Base-by-base conservation (phyloP, 371 early-diverging fungal genomes). In the Saksenaea vasiformis region DNA sequence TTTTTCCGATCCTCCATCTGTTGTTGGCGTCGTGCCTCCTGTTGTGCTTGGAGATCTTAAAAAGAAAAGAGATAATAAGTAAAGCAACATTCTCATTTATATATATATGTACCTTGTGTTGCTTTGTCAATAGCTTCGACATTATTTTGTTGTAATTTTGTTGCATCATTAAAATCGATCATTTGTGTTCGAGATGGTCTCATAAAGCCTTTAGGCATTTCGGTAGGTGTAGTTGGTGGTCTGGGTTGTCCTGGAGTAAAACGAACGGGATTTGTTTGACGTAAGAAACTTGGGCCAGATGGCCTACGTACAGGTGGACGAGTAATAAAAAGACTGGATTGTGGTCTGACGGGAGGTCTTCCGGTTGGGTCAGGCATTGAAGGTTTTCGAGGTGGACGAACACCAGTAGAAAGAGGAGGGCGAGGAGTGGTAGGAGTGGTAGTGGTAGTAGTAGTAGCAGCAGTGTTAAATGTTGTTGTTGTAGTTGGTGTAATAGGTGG, bases 181-280 rank as follows among this genome's bases (percentile, higher is more conserved):
- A 67, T 67, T 58, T 67, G 67, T 19, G 58, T 59, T 2, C 67
- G 67, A n/a, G 61, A 62, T 34, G 51, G 67, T 37, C 56, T 60
- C 31, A 58, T 56, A 34, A 67, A 61, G 15, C 67, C 67, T 58
- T 58, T 61, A 9, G 67, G 67, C 3, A 43, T 54, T 4, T 51
- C 53, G 9, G 35, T 51, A 15, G 39, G 39, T 5, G 51, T 27
- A 13, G 58, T 37, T 38, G 39, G 39, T 19, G 58, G 39, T 38
- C 17, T 37, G 22, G 58, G 17, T 47, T 39, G 60, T 15, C 26
- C 28, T 17, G 60, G 47, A 15, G 27, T 44, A 53, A 61, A 61
- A 26, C 53, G 61, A 35, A 53, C 34, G 26, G 61, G 61, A 19
- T 53, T 53, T 1, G 61, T 24, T 11, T 24, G 61, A 17, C 61